Conservation (phyloP, 1,139 yeast genomes). For the Scheffersomyces cryptocercus region DNA sequence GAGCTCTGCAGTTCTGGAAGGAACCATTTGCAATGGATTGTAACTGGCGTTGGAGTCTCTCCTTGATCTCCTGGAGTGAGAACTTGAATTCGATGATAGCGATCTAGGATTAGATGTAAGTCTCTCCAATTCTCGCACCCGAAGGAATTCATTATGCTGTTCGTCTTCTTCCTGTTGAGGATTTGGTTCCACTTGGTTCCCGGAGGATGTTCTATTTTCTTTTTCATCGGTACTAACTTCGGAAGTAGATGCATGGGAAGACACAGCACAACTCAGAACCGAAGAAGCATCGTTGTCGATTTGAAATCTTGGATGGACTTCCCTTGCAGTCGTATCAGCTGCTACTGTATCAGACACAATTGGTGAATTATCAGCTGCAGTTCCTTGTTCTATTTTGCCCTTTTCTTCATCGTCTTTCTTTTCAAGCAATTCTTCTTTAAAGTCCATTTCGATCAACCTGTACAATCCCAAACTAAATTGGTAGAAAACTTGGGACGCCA, state of each 20-base stretch:
- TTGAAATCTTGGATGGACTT: not conserved
- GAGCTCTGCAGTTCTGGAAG: slow-evolving; percentile 34
- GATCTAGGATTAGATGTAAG: slow-evolving; percentile 10
- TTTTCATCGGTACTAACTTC: not conserved
- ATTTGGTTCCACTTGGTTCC: not conserved
- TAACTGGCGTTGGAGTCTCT: slow-evolving; percentile 7
- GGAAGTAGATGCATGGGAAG: not conserved
- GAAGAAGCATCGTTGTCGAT: not conserved
- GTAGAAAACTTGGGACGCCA: slow-evolving; percentile 67
- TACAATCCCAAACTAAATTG: slow-evolving; percentile 81
- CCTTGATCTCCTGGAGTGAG: slow-evolving; percentile 1
- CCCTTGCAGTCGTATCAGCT: too few species aligned
- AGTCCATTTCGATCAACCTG: slow-evolving; percentile 70
- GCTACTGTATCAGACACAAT: not conserved
- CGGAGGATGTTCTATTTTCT: not conserved
- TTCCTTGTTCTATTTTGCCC: not conserved
- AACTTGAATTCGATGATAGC: slow-evolving; percentile 2
- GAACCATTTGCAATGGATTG: slow-evolving; percentile 15
- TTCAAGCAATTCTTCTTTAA: slow-evolving; percentile 36
- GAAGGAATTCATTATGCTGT: slow-evolving; percentile 22
- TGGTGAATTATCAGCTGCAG: not conserved
- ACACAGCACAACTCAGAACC: not conserved
- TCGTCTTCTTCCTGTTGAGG: slow-evolving; percentile 6
- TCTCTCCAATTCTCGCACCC: slow-evolving; percentile 13
- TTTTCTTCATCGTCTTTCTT: slow-evolving; percentile 8